Evolutionary conservation across 805 yeast genomes (phyloP).

Genomic region (Ogataea pini): DNA sequence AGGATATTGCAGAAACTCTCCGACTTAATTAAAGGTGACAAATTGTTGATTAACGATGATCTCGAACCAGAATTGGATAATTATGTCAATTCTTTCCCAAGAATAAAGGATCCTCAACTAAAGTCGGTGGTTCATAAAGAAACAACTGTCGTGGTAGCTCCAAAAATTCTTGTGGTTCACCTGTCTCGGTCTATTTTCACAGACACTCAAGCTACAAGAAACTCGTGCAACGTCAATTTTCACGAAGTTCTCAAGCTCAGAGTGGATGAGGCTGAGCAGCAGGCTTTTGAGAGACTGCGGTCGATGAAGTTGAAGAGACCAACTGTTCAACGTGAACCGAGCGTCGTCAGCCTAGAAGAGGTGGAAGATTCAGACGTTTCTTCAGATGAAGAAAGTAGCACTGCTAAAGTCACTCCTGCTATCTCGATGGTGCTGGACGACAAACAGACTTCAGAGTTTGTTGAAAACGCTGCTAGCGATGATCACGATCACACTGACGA

Average conservation of each 20-base stretch:
- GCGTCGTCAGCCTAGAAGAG: background rate
- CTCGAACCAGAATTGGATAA: slow-evolving; percentile 49
- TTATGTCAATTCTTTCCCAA: slow-evolving; percentile 47
- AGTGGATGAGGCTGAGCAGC: slow-evolving; percentile 41
- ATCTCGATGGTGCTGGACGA: slow-evolving; percentile 21
- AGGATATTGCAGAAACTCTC: slow-evolving; percentile 38
- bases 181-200: slow-evolving; percentile 79
- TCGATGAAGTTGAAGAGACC: background rate
- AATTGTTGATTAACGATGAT: slow-evolving; percentile 63
- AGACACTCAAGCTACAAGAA: slow-evolving; percentile 67
- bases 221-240: slow-evolving; percentile 70
- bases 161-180: slow-evolving; percentile 76
- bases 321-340: slow-evolving; percentile 28
- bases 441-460: slow-evolving; percentile 25
- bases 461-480: slow-evolving; percentile 23
- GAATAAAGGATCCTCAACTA: slow-evolving; percentile 31
- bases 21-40: slow-evolving; percentile 37
- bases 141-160: slow-evolving; percentile 62
- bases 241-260: slow-evolving; percentile 53
- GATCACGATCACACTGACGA: slow-evolving; percentile 17
- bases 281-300: slow-evolving; percentile 19
- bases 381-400: slow-evolving; percentile 30
- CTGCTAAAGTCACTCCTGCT: slow-evolving; percentile 14
- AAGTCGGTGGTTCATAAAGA: slow-evolving; percentile 69
- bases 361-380: slow-evolving; percentile 39